phyloP scores from a whole-genome alignment of 352 stramenopile species.

The Phytophthora cryptogea region DNA sequence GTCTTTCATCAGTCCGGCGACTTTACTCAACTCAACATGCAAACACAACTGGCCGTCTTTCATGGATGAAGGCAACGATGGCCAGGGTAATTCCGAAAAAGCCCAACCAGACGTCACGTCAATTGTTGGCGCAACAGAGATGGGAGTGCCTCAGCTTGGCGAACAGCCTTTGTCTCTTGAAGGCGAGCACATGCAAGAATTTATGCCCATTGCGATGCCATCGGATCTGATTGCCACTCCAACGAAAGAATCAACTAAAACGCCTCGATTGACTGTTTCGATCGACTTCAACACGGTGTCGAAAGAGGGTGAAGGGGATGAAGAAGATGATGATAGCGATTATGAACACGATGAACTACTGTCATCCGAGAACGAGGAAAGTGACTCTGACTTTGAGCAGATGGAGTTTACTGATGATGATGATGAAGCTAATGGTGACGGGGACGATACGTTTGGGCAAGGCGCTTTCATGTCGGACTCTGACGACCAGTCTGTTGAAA shows the following conservation, averaged over 20 bases:
- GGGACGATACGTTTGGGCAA: conserved; percentile 31
- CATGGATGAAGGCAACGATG: conserved; percentile 53
- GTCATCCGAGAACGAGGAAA: conserved; percentile 73
- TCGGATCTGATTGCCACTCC: conserved; percentile 10
- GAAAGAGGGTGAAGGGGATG: conserved; percentile 46
- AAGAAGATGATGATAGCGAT: conserved; percentile 81
- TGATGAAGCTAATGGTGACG: conserved; percentile 41
- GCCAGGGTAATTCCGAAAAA: conserved; percentile 25
- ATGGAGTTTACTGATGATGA: conserved; percentile 76
- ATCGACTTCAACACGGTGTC: conserved; percentile 13
- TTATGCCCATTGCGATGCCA: conserved; percentile 29
- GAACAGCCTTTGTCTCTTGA: conserved; percentile 1
- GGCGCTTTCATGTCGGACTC: conserved; percentile 32
- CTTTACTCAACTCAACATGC: conserved; percentile 69
- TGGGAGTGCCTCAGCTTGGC: not conserved
- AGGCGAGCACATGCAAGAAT: conserved; percentile 10
- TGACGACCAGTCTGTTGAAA: conserved; percentile 27
- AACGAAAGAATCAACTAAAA: conserved; percentile 4
- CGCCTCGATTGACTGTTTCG: conserved; percentile 12
- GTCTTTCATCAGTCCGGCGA: conserved; percentile 71
- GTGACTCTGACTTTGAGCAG: conserved; percentile 78
- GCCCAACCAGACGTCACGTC: conserved; percentile 8
- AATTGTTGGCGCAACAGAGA: not conserved
- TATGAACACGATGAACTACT: conserved; percentile 86
- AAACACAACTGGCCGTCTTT: conserved; percentile 86